Base-by-base conservation (phyloP, 2,329 filamentous ascomycete genomes). In the Hypoxylon sp. region DNA sequence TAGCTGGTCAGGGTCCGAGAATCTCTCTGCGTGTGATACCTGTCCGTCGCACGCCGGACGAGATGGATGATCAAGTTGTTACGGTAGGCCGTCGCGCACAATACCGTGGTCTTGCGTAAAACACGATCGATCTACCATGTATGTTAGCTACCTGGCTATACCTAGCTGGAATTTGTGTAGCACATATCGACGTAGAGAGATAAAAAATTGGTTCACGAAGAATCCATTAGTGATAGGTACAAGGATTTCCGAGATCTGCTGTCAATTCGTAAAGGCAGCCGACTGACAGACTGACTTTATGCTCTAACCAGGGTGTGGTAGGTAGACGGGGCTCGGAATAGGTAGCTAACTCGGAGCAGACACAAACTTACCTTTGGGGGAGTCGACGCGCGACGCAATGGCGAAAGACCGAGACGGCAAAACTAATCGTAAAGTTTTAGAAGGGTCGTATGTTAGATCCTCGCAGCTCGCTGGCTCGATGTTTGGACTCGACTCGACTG, bases 1-100 rank as follows among this genome's bases (percentile, higher is more conserved):
- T 34, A 56, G 19, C 22, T 30, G n/a, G 39, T 26, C 24, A 11
- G 13, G 17, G 53, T 50, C 28, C 17, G 15, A 44, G 24, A 56
- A 22, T 22, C 19, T 17, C 15, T 20, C 10, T 34, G 17, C 19
- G 32, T 15, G 32, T 34, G 32, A 49, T 32, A 44, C 26, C 11
- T 28, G 32, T 20, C 19, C 41, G 26, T 34, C n/a, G 3, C 24
- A 53, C 43, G 34, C 54, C 24, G 4, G 19, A 46, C 7, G 28
- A 48, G 32, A 2, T 26, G n/a, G n/a, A n/a, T 26, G 4, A 4
- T n/a, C 37, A 34, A 32, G 19, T 41, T 39, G 13, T 54, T 26
- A 20, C 20, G 19, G 37, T 37, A 34, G 6, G 3, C 32, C 11
- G 13, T 15, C 13, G 13, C 15, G n/a, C 13, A 15, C 13, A n/a